Conservation (phyloP, 23 red algal genomes). For the Gracilariopsis chorda region DNA sequence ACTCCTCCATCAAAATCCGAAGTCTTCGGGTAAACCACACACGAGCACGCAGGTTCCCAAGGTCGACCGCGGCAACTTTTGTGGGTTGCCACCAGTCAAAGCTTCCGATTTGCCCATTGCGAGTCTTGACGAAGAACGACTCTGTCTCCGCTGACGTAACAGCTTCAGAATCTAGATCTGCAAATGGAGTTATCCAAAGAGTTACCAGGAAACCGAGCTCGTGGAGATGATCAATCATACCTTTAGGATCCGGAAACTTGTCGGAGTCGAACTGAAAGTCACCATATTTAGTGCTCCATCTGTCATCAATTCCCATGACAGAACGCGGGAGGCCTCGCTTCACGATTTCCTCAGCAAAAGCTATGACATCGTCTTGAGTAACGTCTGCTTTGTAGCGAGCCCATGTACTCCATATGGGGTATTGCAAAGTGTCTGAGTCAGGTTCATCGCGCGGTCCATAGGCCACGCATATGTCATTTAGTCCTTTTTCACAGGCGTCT, state of each 20-base stretch:
- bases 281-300: conserved; percentile 84
- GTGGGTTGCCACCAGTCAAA: conserved; percentile 92
- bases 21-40: conserved; percentile 61
- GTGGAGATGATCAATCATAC: conserved; percentile 81
- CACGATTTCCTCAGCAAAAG: conserved; percentile 77
- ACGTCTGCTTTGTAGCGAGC: conserved; percentile 83
- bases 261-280: conserved; percentile 76
- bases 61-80: conserved; percentile 70
- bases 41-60: conserved; percentile 68
- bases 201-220: conserved; percentile 85
- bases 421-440: conserved; percentile 29
- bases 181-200: conserved; percentile 90
- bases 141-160: conserved; percentile 30
- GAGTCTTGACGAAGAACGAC: conserved; percentile 57
- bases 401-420: conserved; percentile 96
- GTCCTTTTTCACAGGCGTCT: neutral
- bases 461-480: neutral
- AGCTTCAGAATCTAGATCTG: conserved; percentile 55
- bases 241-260: conserved; percentile 86
- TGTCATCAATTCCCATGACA: conserved; percentile 92
- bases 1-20: conserved; percentile 50
- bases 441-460: neutral
- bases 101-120: conserved; percentile 28
- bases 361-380: conserved; percentile 69
- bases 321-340: conserved; percentile 49